Evolutionary conservation across 2,329 filamentous ascomycete genomes (phyloP).

Genomic region (Xylaria sp.): DNA sequence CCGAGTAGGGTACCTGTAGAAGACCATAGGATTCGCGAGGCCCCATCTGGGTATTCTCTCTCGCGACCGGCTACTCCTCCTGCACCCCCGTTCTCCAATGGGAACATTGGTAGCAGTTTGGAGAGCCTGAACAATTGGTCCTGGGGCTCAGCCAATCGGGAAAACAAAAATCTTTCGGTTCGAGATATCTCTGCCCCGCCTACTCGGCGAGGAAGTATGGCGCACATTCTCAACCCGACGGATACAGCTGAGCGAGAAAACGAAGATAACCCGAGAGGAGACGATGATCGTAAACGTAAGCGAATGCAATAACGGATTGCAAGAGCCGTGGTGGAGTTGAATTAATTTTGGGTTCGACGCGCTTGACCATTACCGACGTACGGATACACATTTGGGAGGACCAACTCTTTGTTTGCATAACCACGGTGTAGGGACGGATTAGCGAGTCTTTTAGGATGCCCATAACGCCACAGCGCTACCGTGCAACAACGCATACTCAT

Average conservation of each 20-base stretch:
- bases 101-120: constrained; percentile 61
- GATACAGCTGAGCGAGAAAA: constrained; percentile 66
- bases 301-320: constrained; percentile 58
- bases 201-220: constrained; percentile 69
- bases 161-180: constrained; percentile 62
- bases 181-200: constrained; percentile 67
- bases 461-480: constrained; percentile 31
- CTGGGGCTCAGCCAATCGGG: constrained; percentile 64
- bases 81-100: constrained; percentile 62
- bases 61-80: constrained; percentile 67
- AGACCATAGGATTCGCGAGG: constrained; percentile 67
- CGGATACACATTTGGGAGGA: constrained; percentile 40
- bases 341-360: constrained; percentile 28
- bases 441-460: constrained; percentile 41
- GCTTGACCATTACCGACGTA: constrained; percentile 36
- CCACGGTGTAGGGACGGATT: constrained; percentile 41
- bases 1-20: constrained; percentile 62
- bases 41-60: constrained; percentile 65
- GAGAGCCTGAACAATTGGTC: constrained; percentile 62
- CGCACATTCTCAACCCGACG: constrained; percentile 71
- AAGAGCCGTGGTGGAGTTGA: background rate
- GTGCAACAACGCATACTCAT: constrained; percentile 36
- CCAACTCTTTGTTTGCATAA: constrained; percentile 41
- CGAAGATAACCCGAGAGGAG: constrained; percentile 65
- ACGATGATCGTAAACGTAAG: constrained; percentile 72